Conservation (phyloP, 2,329 filamentous ascomycete species). For the Fusarium sp. region DNA sequence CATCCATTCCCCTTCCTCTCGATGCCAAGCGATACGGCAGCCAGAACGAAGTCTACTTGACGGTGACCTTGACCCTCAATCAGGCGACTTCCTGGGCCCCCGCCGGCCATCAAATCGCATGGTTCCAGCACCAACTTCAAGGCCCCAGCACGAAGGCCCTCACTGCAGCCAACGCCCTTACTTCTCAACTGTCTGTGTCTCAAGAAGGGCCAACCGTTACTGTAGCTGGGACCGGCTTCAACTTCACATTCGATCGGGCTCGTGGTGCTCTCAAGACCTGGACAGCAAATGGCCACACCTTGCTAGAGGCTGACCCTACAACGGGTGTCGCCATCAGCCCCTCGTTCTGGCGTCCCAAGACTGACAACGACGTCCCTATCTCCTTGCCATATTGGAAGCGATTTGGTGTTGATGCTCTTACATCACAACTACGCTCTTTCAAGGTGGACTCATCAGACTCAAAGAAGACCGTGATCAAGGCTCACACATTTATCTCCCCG, state of each 20-base stretch:
- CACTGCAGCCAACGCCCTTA: conserved; percentile 12
- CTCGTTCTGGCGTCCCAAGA: conserved; percentile 72
- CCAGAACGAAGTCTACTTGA: conserved; percentile 57
- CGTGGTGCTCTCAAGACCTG: conserved; percentile 58
- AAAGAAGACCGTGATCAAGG: conserved; percentile 62
- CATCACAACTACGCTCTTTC: conserved; percentile 59
- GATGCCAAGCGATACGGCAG: conserved; percentile 43
- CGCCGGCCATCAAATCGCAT: conserved; percentile 65
- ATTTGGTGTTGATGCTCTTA: conserved; percentile 60
- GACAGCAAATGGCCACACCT: conserved; percentile 48
- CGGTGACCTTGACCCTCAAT: conserved; percentile 57
- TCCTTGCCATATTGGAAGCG: conserved; percentile 69
- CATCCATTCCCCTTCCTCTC: conserved; percentile 49
- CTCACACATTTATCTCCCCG: conserved; percentile 66
- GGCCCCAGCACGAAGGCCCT: not conserved
- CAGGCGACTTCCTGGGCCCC: conserved; percentile 62
- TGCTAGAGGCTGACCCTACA: conserved; percentile 52
- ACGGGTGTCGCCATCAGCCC: conserved; percentile 55
- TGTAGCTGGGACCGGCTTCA: conserved; percentile 45
- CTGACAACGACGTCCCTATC: conserved; percentile 70
- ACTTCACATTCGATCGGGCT: conserved; percentile 58
- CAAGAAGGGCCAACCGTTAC: conserved; percentile 10
- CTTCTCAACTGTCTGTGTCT: conserved; percentile 38
- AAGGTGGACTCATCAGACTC: conserved; percentile 52
- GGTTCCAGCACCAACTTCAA: conserved; percentile 60